Evolutionary conservation across 225 moss, liverwort and hornwort species (phyloP), one percentile per base, ranked within the genome.

Genomic region (Physcomitrium patens): DNA sequence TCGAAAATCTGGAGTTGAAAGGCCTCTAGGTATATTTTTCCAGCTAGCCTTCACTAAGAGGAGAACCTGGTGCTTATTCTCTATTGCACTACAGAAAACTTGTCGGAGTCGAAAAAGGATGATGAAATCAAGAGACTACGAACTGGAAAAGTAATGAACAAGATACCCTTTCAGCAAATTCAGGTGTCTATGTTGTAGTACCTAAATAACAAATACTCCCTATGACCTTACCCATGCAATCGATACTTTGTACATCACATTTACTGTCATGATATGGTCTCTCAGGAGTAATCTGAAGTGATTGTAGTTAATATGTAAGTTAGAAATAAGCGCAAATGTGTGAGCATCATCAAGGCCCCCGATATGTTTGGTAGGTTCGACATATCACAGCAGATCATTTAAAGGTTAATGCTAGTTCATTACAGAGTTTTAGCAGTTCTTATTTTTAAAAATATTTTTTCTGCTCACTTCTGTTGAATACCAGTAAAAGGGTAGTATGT

Each of bases 71-170:
- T 15, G 26, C 23, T 60, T 26, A 24, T 24, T 24, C 12, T 26
- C 27, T 26, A 60, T 24, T 28, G 24, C 14, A 3, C 19, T 75
- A 56, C 80, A 91, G 91, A 88, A 76, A 91, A 84, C 46, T 31
- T 5, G 31, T 88, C 91, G 46, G 91, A 91, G 26, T 44, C 81
- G 41, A 88, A 88, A 77, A 80, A 80, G 66, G 72, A 73, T 63
- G 88, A 91, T 74, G 91, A 88, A 78, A 86, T 88, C 61, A 91
- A 91, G 80, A 88, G 79, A 69, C 72, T 91, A 71, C 91, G 88
- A 8, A 88, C 88, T 50, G 91, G 88, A 60, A 91, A 88, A 80
- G 86, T 88, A 80, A 88, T 86, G 86, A 91, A 88, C 80, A 91
- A 91, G 88, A 87, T 91, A 68, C 37, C 68, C 5, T 76, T 61